Conservation (phyloP, 805 yeast genomes). For the Yamadazyma olivae region DNA sequence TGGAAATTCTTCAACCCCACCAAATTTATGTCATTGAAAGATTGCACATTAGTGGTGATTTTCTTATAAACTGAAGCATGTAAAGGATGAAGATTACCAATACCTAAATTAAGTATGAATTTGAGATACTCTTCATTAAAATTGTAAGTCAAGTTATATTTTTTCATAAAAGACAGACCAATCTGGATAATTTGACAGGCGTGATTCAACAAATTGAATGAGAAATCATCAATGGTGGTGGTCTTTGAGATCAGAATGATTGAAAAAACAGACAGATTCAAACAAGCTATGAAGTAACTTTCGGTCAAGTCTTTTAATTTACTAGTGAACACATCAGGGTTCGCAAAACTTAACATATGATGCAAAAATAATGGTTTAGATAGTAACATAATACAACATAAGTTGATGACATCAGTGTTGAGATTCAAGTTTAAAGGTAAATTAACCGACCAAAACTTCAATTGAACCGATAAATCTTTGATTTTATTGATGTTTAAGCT, state of each 20-base stretch:
- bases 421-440: slow-evolving; percentile 20
- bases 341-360: slow-evolving; percentile 4
- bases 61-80: background rate
- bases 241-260: background rate
- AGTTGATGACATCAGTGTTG: slow-evolving; percentile 28
- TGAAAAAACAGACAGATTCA: slow-evolving; percentile 7
- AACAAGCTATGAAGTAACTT: slow-evolving; percentile 3
- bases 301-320: background rate
- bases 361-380: slow-evolving; percentile 42
- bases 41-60: background rate
- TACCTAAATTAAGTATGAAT: slow-evolving; percentile 2
- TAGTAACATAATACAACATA: slow-evolving; percentile 35
- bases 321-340: background rate
- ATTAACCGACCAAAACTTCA: slow-evolving; percentile 31
- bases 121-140: slow-evolving; percentile 14
- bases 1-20: slow-evolving; percentile 17
- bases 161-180: slow-evolving; percentile 8
- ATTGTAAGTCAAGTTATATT: slow-evolving; percentile 14
- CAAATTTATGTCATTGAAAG: slow-evolving; percentile 9
- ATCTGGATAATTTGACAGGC: slow-evolving; percentile 5
- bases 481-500: slow-evolving; percentile 1
- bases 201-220: slow-evolving; percentile 1
- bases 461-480: slow-evolving; percentile 29
- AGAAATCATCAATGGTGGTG: background rate
- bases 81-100: background rate